These are phyloP conservation scores for Sugiyamaella novakii DNA, from an alignment of 1,139 yeast genomes.

Conservation along the genomic window DNA sequence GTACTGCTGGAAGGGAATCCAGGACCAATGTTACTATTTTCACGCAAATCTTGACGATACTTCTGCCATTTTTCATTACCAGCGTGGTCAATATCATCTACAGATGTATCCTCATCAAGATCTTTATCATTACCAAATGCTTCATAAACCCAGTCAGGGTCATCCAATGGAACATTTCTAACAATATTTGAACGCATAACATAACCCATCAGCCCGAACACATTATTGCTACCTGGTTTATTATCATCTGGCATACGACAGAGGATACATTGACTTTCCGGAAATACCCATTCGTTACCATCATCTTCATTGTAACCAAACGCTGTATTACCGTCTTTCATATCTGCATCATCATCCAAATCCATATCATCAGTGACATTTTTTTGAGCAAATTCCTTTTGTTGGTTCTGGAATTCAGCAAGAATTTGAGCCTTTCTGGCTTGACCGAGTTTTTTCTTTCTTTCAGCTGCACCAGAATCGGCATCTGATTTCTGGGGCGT, in stretches of 20 bases:
- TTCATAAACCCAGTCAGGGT: slow-evolving; percentile 65
- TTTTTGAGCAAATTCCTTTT: slow-evolving; percentile 64
- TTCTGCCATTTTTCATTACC: slow-evolving; percentile 45
- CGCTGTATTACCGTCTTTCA: slow-evolving; percentile 36
- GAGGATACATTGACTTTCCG: slow-evolving; percentile 79
- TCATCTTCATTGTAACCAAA: slow-evolving; percentile 45
- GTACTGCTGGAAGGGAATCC: slow-evolving; percentile 57
- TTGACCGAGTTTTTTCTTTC: slow-evolving; percentile 68
- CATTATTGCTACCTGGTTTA: slow-evolving; percentile 48
- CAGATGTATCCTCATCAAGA: slow-evolving; percentile 27
- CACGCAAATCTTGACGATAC: slow-evolving; percentile 44
- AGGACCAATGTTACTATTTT: slow-evolving; percentile 61
- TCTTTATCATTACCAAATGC: slow-evolving; percentile 50
- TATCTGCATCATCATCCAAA: slow-evolving; percentile 35
- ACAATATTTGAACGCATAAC: slow-evolving; percentile 62
- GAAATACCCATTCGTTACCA: slow-evolving; percentile 62
- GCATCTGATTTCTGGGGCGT: slow-evolving; percentile 30
- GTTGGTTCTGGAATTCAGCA: slow-evolving; percentile 70
- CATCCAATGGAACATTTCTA: slow-evolving; percentile 63
- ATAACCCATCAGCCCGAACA: slow-evolving; percentile 73
- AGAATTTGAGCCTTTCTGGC: slow-evolving; percentile 71
- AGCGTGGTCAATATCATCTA: slow-evolving; percentile 41
- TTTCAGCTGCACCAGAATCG: slow-evolving; percentile 53
- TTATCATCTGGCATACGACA: slow-evolving; percentile 81
- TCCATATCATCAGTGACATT: slow-evolving; percentile 39